Evolutionary conservation across 2,329 filamentous ascomycete genomes (phyloP), one percentile per base, ranked within the genome.

Genomic region (Arthroderma uncinatum): DNA sequence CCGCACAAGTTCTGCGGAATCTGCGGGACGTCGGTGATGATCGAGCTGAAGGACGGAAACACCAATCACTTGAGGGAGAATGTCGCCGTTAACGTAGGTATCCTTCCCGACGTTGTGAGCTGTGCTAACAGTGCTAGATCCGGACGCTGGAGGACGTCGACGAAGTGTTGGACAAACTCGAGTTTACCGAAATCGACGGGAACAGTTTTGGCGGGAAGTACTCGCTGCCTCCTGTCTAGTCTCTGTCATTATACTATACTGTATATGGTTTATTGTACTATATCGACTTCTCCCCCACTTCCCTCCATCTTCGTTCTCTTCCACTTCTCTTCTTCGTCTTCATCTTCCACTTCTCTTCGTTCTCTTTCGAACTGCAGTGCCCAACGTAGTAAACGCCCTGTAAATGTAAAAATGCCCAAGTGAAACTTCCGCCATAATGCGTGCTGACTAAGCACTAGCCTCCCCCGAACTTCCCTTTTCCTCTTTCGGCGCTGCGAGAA

Each of bases 71-170:
- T 57, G 55, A 16, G 44, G 7, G 48, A 40, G 30, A 53, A 42
- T n/a, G 16, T 53, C 36, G 55, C 55, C 10, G 44, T 57, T 28
- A 57, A 53, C 36, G 55, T 57, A 40, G 16, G 55, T 53, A 7
- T 28, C 23, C 25, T 50, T 16, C 25, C 14, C 14, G 25, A 10
- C 23, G 10, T 2, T 34, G 4, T 8, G 47, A 9, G 14, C 10
- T 10, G 14, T 30, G 25, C 47, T 50, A 16, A 50, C 25, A 10
- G 28, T 30, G 3, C 7, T 42, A 57, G 55, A 44, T 57, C 28
- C 44, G 55, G 23, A 53, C 47, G 2, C 44, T 57, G 33, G 55
- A 57, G 16, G 55, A 48, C 8, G 40, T 57, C 34, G 44, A 57
- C 4, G 55, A 57, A 8, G 48, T 57, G 4, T 8, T 57, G 12